Evolutionary conservation across 805 yeast species (phyloP), one percentile per base, ranked within the genome.

Genomic region (Candida caryicola): DNA sequence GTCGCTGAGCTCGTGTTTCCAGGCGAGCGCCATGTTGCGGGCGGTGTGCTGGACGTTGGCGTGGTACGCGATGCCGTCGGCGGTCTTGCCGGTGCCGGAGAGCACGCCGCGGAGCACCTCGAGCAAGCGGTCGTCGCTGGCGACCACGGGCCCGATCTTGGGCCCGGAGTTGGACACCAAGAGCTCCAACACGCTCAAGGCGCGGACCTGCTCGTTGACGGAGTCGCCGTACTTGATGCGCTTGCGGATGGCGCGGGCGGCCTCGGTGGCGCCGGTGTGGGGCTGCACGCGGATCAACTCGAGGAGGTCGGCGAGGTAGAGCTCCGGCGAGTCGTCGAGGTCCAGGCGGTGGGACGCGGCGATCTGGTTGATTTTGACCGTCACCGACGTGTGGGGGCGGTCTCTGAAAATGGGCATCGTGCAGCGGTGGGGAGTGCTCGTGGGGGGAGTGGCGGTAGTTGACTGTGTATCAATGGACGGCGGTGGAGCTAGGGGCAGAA

Each of bases 241-340:
- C 69, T 93, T 93, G 35, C 99, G 74, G 16, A 93, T 65, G 1
- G 96, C 95, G 30, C 98, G 71, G 0, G 97, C 97, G 2, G 95
- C 91, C 58, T 93, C 99, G 23, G 70, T 60, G 1, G 73, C 60
- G 1, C 74, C 74, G 16, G 54, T 33, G 12, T 41, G 27, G 4
- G 58, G 57, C 46, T 67, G 74, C 23, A 64, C 51, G 37, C 59
- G 54, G 42, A 69, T 67, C 43, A 80, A 70, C 33, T 81, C 80
- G 25, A 83, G 49, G 33, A 85, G 66, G 44, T 78, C 84, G 12
- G 78, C 68, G 30, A 85, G 57, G 38, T 77, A 79, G 49, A 64
- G 54, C 42, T 68, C 74, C 16, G 66, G 50, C 4, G 65, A 43
- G 37, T 55, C 55, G 36, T 52, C 57, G 35, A 68, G 70, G 30